Conservation (phyloP, 2,329 filamentous ascomycete genomes). For the Claviceps arundinis region DNA sequence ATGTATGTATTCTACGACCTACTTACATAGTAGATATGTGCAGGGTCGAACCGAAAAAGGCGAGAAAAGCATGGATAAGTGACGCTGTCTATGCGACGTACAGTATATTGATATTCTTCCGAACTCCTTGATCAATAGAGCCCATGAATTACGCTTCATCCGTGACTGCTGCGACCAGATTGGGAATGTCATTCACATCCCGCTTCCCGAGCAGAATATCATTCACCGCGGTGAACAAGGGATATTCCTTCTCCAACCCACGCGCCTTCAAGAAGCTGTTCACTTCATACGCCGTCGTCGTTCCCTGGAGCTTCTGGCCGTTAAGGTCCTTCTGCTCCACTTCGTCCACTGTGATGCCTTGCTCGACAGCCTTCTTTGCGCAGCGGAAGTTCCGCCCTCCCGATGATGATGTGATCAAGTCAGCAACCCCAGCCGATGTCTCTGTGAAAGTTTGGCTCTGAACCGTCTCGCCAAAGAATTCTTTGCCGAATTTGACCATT, state of each 20-base stretch:
- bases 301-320: slow-evolving; percentile 93
- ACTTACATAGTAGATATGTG: background rate
- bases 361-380: slow-evolving; percentile 74
- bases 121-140: background rate
- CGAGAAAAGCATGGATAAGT: too few species aligned
- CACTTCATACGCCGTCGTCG: slow-evolving; percentile 81
- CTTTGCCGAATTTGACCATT: slow-evolving; percentile 90
- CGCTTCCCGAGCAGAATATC: slow-evolving; percentile 64
- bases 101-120: too few species aligned
- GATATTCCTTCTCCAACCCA: slow-evolving; percentile 71
- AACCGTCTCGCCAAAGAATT: slow-evolving; percentile 78
- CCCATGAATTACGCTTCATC: slow-evolving; percentile 5
- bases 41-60: too few species aligned
- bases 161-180: slow-evolving; percentile 35
- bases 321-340: slow-evolving; percentile 85
- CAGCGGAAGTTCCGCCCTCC: slow-evolving; percentile 91
- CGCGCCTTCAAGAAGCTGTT: slow-evolving; percentile 74
- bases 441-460: slow-evolving; percentile 86
- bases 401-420: slow-evolving; percentile 86
- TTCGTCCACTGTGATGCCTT: slow-evolving; percentile 67
- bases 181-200: slow-evolving; percentile 69
- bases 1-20: background rate
- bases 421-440: slow-evolving; percentile 86
- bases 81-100: too few species aligned
- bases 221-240: slow-evolving; percentile 81